Evolutionary conservation across 1,139 yeast genomes (phyloP).

Genomic region (Lodderomyces pseudojiufengensis): DNA sequence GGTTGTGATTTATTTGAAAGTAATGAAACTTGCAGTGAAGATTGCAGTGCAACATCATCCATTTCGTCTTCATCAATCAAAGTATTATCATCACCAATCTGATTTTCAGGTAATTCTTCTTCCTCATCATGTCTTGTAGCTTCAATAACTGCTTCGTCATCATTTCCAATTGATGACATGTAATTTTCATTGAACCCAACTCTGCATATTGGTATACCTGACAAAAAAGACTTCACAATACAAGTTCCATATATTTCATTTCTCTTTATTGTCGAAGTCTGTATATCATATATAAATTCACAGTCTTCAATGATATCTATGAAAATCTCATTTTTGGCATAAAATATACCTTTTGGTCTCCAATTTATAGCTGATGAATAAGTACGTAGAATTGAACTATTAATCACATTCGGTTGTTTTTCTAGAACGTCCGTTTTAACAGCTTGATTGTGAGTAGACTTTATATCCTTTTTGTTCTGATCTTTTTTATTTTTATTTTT

Average conservation of each 20-base stretch:
- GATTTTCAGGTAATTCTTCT: slow-evolving; percentile 17
- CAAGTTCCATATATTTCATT: slow-evolving; percentile 40
- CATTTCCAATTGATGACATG: slow-evolving; percentile 27
- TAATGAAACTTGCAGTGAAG: neutral
- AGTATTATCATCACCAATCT: slow-evolving; percentile 14
- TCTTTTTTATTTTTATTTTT: slow-evolving; percentile 11
- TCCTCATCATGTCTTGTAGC: slow-evolving; percentile 1
- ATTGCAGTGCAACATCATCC: slow-evolving; percentile 10
- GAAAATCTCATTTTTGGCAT: slow-evolving; percentile 45
- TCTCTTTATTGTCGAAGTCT: slow-evolving; percentile 23
- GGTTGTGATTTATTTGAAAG: slow-evolving; percentile 3
- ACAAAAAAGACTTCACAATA: slow-evolving; percentile 37
- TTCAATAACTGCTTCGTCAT: slow-evolving; percentile 10
- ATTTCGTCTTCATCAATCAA: slow-evolving; percentile 17
- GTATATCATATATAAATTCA: slow-evolving; percentile 39
- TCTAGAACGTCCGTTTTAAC: slow-evolving; percentile 30
- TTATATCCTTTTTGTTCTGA: slow-evolving; percentile 19
- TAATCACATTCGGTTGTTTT: slow-evolving; percentile 32
- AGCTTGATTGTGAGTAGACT: slow-evolving; percentile 42
- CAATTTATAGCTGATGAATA: slow-evolving; percentile 43
- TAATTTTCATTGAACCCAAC: slow-evolving; percentile 41
- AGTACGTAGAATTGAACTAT: slow-evolving; percentile 55
- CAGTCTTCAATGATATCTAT: slow-evolving; percentile 41
- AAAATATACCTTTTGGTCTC: slow-evolving; percentile 48
- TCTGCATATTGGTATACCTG: slow-evolving; percentile 47